Evolutionary conservation across 2,329 filamentous ascomycete species (phyloP).

Genomic region (Fusarium sp.): DNA sequence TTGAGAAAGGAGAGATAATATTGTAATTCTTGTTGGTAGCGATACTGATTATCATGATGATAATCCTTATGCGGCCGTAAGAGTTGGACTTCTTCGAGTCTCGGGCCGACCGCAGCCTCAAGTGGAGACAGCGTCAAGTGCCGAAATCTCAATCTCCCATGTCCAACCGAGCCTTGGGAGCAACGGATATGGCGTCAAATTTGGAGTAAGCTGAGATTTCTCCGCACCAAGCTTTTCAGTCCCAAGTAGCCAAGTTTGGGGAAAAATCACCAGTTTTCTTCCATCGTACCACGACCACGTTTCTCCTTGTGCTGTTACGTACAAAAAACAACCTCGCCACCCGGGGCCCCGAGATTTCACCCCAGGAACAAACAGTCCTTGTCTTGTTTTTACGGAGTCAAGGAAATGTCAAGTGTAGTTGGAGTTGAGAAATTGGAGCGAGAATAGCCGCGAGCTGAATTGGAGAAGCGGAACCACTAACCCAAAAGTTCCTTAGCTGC

Average conservation of each 20-base stretch:
- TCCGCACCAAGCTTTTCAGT: constrained; percentile 1
- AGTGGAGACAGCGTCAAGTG: constrained; percentile 28
- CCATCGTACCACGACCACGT: constrained; percentile 9
- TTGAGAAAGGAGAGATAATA: neutral
- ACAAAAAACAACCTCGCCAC: constrained; percentile 16
- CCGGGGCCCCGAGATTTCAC: constrained; percentile 32
- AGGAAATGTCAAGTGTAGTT: constrained; percentile 10
- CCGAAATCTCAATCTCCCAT: constrained; percentile 16
- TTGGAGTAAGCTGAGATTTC: constrained; percentile 22
- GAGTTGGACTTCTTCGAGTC: neutral
- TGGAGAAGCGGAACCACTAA: constrained; percentile 28
- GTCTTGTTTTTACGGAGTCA: neutral
- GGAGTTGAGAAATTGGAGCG: constrained; percentile 17
- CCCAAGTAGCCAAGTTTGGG: constrained; percentile 5
- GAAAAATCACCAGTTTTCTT: constrained; percentile 8
- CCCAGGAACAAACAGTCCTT: constrained; percentile 7
- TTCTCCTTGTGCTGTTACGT: constrained; percentile 16
- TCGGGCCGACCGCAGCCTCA: constrained; percentile 25
- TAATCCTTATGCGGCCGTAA: neutral
- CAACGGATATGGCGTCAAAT: constrained; percentile 28
- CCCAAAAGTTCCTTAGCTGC: neutral
- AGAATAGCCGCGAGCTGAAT: constrained; percentile 28
- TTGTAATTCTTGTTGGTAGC: neutral
- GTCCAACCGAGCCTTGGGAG: constrained; percentile 19
- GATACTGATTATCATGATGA: constrained; percentile 1